Base-by-base conservation (phyloP, 805 yeast species). In the Kregervanrija pseudodelftensis region DNA sequence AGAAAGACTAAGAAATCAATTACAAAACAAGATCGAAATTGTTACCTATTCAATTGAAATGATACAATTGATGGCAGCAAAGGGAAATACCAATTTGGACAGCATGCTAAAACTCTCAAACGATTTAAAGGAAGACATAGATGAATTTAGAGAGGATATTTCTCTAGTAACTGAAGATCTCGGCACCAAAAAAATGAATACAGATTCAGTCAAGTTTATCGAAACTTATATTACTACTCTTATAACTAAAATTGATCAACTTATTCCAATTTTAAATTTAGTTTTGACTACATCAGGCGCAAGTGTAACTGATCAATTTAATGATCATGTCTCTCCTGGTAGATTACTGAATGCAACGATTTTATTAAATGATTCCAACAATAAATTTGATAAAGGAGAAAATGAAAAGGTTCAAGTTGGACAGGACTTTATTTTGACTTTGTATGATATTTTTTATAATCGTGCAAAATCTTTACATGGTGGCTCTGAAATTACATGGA, bases 241-340 rank as follows among this genome's bases (percentile, higher is more conserved):
- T 22, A 52, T 80, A 17, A 54, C 53, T 1, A 68, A 79, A 40
- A 80, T 85, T 16, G 85, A 84, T 48, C 83, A 79, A 44, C 72
- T 82, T 0, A 76, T 85, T 30, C 93, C 93, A 1, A 66, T 82
- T 30, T 69, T 85, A 12, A 79, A 78, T 46, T 64, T 85, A 7
- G 76, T 90, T 0, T 59, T 85, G 37, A 73, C 80, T 1, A 81
- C 90, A 1, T 77, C 84, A 9, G 90, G 90, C 0, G 81, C 82
- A 3, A 79, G 73, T 46, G 57, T 82, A 41, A 68, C 70, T 35
- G 61, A 74, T 1, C 57, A 79, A 44, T 72, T 79, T 8, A 68
- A 70, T 28, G 44, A 44, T 17, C 65, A 68, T 16, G 71, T 81
- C 4, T 82, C 87, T 0, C 87, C 87, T 2, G 82, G 83, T 2